Conservation (phyloP, 768 basidiomycete genomes). For the Gloeophyllum trabeum region DNA sequence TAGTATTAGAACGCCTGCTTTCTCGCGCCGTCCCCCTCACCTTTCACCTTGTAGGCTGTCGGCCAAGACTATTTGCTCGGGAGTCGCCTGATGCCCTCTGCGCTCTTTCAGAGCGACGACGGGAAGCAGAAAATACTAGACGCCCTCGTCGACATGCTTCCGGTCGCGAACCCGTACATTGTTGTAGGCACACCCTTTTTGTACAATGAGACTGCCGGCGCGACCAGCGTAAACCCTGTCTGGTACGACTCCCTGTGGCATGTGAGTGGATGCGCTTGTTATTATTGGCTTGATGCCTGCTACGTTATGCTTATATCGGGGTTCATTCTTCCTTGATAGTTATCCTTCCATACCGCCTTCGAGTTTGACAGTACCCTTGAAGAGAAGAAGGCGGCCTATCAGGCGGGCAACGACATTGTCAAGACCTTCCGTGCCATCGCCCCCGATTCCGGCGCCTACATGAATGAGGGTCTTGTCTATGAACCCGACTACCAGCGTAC, state of each 20-base stretch:
- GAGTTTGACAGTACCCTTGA: constrained; percentile 11
- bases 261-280: constrained; percentile 4
- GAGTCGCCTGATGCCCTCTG: constrained; percentile 16
- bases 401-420: constrained; percentile 5
- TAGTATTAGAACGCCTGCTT: constrained; percentile 1
- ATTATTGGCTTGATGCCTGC: constrained; percentile 1
- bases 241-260: constrained; percentile 18
- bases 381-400: constrained; percentile 6
- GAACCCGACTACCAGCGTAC: constrained; percentile 18
- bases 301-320: background rate
- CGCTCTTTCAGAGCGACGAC: constrained; percentile 11
- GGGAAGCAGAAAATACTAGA: constrained; percentile 5
- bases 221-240: constrained; percentile 17
- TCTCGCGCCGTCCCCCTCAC: background rate
- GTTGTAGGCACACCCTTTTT: constrained; percentile 13
- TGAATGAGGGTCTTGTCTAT: constrained; percentile 25
- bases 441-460: constrained; percentile 20
- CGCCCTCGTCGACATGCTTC: constrained; percentile 11
- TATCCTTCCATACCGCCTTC: constrained; percentile 4
- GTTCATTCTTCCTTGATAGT: constrained; percentile 1
- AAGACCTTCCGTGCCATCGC: constrained; percentile 14
- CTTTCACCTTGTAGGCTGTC: constrained; percentile 8
- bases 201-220: constrained; percentile 8
- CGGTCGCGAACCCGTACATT: constrained; percentile 14
- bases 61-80: constrained; percentile 15